Base-by-base conservation (phyloP, 202 grass and related monocot species). In the Zoysia matrella region DNA sequence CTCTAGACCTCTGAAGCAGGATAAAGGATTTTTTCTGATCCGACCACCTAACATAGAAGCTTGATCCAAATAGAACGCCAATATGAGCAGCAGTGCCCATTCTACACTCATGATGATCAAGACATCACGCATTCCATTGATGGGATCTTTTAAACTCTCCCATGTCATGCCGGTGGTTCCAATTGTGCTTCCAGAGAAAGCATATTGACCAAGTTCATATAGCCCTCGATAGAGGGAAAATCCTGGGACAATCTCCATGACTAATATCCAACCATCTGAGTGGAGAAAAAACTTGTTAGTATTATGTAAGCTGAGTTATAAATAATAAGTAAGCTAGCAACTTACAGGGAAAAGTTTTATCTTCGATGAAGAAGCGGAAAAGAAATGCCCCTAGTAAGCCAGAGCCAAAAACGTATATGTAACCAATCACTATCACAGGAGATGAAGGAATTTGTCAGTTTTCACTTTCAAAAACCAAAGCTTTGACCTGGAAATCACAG, bases 371-470 rank as follows among this genome's bases (percentile, higher is more conserved):
- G 57, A 89, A 75, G 1, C 67, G 81, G 48, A 94, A 70, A 85
- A 94, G 87, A 86, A 87, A 91, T 30, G 64, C 46, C 71, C 90
- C 93, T 80, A 93, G 69, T 52, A 93, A 86, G 44, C 93, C 90
- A 54, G 90, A 90, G 9, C 85, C 88, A 82, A 91, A 93, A 72
- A 96, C 90, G 82, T 91, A 93, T 73, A 93, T 90, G 68, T 96
- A 91, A 50, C 83, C 90, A 73, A 89, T 69, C 41, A 96, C 90
- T 93, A 88, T 74, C 82, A 36, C 9, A 80, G 40, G 22, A 68
- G 3, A 22, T 36, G 11, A n/a, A 71, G 6, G 52, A 80, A 82
- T 44, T 77, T 54, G 3, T 82, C 46, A 74, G 56, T 58, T 84
- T 18, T 70, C 45, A 82, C 30, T 82, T 76, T 18, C 15, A 58